Evolutionary conservation across 371 early-diverging fungal genomes (phyloP).

Genomic region (Zopfochytrium polystomum): DNA sequence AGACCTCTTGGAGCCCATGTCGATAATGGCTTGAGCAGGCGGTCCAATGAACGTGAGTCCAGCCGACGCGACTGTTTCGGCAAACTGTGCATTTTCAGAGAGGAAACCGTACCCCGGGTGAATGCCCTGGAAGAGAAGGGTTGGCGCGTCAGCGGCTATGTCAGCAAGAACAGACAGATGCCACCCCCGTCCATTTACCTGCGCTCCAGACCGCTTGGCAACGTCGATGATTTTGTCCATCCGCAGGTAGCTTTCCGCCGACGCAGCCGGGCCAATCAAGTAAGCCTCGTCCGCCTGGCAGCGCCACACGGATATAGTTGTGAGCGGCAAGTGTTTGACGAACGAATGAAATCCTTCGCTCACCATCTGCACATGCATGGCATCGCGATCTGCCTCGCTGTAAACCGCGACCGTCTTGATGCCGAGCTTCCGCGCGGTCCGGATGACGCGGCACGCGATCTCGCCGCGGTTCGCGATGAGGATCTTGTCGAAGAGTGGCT

Average conservation of each 20-base stretch:
- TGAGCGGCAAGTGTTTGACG: no score
- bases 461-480: constrained; percentile 97
- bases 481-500: constrained; percentile 78
- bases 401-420: constrained; percentile 95
- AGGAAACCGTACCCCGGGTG: constrained; percentile 86
- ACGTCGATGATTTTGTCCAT: constrained; percentile 82
- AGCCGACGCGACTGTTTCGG: constrained; percentile 66
- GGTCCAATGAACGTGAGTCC: constrained; percentile 92
- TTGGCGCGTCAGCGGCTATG: background rate
- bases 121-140: background rate
- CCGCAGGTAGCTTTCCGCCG: constrained; percentile 80
- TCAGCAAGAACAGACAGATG: background rate
- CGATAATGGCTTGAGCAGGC: constrained; percentile 70
- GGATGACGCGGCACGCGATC: constrained; percentile 92
- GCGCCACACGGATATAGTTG: constrained; percentile 47
- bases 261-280: constrained; percentile 83
- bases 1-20: constrained; percentile 92
- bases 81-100: constrained; percentile 93
- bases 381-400: constrained; percentile 84
- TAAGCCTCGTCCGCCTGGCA: constrained; percentile 87
- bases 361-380: constrained; percentile 82
- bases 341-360: no score
- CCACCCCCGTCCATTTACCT: constrained; percentile 49
- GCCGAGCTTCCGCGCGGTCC: constrained; percentile 84
- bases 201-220: constrained; percentile 74